Evolutionary conservation across 441 rosid genomes (phyloP), one percentile per base, ranked within the genome.

Genomic region (Jatropha multifida): DNA sequence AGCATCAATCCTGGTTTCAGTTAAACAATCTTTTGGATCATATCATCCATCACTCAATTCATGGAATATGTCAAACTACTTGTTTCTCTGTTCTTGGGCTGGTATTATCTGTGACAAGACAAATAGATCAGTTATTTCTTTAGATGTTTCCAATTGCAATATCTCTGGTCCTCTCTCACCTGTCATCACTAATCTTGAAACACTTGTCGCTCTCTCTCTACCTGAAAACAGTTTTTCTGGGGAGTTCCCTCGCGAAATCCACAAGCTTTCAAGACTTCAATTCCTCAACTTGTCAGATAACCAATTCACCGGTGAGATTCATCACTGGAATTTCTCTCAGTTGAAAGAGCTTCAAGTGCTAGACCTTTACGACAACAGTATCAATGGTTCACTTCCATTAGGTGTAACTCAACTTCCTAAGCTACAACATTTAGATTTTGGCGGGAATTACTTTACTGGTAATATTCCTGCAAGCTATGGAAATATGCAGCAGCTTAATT

Each of bases 331-430:
- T 59, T 87, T 88, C 76, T 79, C 86, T 54, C 77, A 58, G 75
- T 59, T 90, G 78, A 77, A 85, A 69, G 81, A 87, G 55, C 88
- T 92, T 14, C 68, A 81, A 63, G 79, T 80, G 40, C 78, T 94
- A 4, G 97, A 94, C 77, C 86, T 86, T 69, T 94, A 92, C 56
- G 78, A 94, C 79, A 94, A 94, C 83, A 88, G 77, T 74, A 87
- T 94, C 82, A 90, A 85, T n/a, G 93, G 94, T 4, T 84, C 93
- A 1, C 93, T 94, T 13, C 98, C 98, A 32, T 37, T 79, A 11
- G 86, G 91, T 23, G 70, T 92, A 10, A 71, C 84, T 13, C 71
- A 82, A 51, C 89, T 88, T 70, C 69, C 77, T 61, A 85, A 76
- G 52, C 85, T 92, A 42, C 76, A 79, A 75, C 80, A 85, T 86